Percentiles rank a stretch among this genome's conserved stretches.
phyloP scores from a whole-genome alignment of 306 rosid genomes.

The Prunus dulcis region DNA sequence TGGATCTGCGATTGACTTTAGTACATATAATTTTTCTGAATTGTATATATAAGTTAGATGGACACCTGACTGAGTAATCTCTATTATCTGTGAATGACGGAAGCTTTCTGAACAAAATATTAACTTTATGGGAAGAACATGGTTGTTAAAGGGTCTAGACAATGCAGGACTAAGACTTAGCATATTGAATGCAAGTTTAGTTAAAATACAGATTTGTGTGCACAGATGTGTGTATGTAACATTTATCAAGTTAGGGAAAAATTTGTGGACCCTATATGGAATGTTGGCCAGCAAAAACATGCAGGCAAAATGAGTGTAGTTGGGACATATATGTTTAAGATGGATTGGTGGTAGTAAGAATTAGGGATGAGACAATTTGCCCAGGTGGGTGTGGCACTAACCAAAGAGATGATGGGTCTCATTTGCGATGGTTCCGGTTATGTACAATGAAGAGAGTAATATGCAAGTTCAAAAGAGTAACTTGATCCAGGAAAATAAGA shows the following conservation, averaged over 20 bases:
- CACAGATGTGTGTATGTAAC: neutral
- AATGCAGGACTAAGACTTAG: neutral
- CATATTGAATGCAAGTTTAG: slow-evolving; percentile 1
- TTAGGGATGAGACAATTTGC: neutral
- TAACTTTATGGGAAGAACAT: neutral
- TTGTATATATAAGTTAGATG: neutral
- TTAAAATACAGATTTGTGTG: neutral
- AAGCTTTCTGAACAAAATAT: neutral
- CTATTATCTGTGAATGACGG: neutral
- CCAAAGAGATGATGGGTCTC: neutral
- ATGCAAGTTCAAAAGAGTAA: neutral
- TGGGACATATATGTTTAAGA: neutral
- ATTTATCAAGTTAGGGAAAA: neutral
- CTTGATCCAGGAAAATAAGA: neutral
- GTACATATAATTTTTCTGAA: neutral
- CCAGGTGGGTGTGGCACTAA: neutral
- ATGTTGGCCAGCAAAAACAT: neutral
- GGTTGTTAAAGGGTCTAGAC: neutral
- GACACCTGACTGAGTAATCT: neutral
- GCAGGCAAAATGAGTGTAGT: neutral
- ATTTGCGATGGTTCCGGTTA: neutral
- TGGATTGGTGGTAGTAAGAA: neutral
- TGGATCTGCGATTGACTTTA: neutral
- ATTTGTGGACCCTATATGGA: neutral
- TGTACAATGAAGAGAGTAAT: neutral